Evolutionary conservation across 306 rosid species (phyloP).

Genomic region (Adenanthera pavonina): DNA sequence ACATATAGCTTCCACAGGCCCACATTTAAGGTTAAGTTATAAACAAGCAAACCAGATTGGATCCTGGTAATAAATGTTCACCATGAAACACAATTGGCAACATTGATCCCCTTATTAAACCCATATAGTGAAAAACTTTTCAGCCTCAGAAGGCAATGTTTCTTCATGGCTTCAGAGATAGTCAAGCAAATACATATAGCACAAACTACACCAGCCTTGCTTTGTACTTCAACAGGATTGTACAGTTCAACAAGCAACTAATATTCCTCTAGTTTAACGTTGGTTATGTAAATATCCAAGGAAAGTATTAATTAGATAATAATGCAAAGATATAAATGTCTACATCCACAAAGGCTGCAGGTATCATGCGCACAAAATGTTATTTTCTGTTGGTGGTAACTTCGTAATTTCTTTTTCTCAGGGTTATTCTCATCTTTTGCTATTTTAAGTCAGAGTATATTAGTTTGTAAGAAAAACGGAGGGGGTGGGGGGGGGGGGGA

Average conservation of each 20-base stretch:
- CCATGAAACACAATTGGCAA: not conserved
- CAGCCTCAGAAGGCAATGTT: not conserved
- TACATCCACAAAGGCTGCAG: constrained; percentile 1
- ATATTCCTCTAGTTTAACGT: not conserved
- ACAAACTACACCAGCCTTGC: not conserved
- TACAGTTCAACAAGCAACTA: not conserved
- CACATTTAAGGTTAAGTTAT: too few relatives aligned
- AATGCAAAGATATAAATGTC: constrained; percentile 17
- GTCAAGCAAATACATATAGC: not conserved
- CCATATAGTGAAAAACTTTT: not conserved
- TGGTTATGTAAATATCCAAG: not conserved
- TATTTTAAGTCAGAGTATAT: too few relatives aligned
- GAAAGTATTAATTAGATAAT: not conserved
- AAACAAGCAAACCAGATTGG: not conserved
- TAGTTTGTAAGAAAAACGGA: too few relatives aligned
- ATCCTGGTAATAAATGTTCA: constrained; percentile 2
- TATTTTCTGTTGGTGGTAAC: too few relatives aligned
- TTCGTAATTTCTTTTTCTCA: too few relatives aligned
- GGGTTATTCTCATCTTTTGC: too few relatives aligned
- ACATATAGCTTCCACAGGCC: constrained; percentile 23
- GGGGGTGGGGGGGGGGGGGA: too few relatives aligned
- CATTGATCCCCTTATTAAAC: not conserved
- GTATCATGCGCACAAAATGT: constrained; percentile 2
- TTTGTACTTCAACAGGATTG: not conserved
- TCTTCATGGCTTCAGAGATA: not conserved